phyloP scores from a whole-genome alignment of 441 rosid genomes.

The Erysimum cheiri region DNA sequence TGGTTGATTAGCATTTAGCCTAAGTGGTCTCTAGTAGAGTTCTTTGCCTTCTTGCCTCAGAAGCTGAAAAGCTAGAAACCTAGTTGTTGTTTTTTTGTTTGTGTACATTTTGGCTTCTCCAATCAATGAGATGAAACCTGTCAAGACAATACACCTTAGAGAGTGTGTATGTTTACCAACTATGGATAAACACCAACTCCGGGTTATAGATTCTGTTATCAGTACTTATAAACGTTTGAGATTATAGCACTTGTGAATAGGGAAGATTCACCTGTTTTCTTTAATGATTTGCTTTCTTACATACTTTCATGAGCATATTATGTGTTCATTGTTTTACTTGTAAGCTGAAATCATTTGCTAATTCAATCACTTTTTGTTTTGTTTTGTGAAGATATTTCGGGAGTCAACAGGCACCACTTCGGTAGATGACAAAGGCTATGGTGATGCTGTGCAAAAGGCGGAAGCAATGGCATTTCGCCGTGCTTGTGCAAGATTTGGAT shows the following conservation, averaged over 20 bases:
- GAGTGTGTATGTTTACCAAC: conserved; percentile 5
- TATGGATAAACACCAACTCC: background rate
- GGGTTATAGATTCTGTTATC: background rate
- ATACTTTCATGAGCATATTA: background rate
- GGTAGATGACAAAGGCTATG: conserved; percentile 57
- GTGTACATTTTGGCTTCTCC: conserved; percentile 7
- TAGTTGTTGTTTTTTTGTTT: background rate
- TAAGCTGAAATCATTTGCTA: background rate
- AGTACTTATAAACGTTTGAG: background rate
- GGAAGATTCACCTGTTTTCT: background rate
- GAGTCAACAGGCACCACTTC: conserved; percentile 82
- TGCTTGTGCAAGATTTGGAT: conserved; percentile 87
- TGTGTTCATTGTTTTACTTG: conserved; percentile 1
- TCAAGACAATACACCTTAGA: background rate
- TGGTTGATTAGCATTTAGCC: conserved; percentile 8
- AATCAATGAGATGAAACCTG: background rate
- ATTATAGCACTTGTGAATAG: background rate
- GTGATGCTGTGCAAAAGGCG: conserved; percentile 85
- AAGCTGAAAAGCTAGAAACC: conserved; percentile 16
- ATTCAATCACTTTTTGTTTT: background rate
- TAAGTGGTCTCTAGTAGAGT: conserved; percentile 17
- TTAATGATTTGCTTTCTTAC: background rate
- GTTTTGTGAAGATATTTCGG: conserved; percentile 53
- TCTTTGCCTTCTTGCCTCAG: conserved; percentile 9
- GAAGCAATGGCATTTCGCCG: conserved; percentile 94